These are phyloP conservation scores for Striga asiatica DNA, from an alignment of 257 asterid species.

Conservation along the genomic window DNA sequence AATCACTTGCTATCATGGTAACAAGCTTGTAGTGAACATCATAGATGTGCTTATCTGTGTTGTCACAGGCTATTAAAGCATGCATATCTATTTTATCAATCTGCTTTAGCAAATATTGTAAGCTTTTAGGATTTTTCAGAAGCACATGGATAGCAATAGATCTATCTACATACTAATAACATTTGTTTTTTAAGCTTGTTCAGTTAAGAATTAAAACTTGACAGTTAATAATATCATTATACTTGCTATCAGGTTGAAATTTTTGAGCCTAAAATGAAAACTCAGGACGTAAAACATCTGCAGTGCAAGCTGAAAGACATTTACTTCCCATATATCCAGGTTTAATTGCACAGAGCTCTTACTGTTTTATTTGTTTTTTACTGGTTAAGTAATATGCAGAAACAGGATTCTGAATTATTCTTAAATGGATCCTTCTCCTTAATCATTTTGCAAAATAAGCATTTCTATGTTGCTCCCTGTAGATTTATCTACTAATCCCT, in stretches of 20 bases:
- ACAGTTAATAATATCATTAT: neutral
- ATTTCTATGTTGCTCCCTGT: neutral
- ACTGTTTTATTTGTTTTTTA: neutral
- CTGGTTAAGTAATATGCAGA: neutral
- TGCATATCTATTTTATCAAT: too few relatives aligned
- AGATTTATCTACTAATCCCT: constrained; percentile 5
- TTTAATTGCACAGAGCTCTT: constrained; percentile 6
- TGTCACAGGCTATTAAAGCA: too few relatives aligned
- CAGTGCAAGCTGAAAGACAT: constrained; percentile 50
- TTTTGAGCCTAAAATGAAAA: constrained; percentile 28
- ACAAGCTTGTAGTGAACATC: too few relatives aligned
- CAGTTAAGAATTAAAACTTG: too few relatives aligned
- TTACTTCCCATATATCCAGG: constrained; percentile 86
- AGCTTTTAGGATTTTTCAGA: too few relatives aligned
- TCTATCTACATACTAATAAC: too few relatives aligned
- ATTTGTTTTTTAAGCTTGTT: too few relatives aligned
- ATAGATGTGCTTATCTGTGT: too few relatives aligned
- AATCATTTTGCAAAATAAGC: constrained; percentile 1
- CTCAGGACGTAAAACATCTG: constrained; percentile 17
- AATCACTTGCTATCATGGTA: too few relatives aligned
- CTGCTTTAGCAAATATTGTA: too few relatives aligned
- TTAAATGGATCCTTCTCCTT: neutral
- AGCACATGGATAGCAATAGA: too few relatives aligned
- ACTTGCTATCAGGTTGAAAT: constrained; percentile 46
- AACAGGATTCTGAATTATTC: neutral